A percentile compares a stretch with the other conserved stretches of the same genome.
These are phyloP conservation scores for Acrodontium crateriforme DNA, from an alignment of 2,329 filamentous ascomycete genomes.

Conservation along the genomic window DNA sequence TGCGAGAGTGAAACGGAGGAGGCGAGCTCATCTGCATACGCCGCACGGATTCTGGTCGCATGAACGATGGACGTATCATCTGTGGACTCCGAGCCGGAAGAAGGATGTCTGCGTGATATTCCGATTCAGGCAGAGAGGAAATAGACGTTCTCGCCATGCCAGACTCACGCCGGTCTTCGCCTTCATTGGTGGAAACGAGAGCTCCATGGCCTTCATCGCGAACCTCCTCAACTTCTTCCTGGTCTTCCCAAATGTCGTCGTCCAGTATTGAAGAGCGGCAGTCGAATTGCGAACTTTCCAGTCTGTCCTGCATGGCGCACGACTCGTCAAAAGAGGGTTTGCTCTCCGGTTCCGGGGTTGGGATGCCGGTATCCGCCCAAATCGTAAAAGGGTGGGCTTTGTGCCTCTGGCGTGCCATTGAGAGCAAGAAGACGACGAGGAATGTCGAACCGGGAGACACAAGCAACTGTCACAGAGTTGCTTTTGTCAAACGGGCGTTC, in stretches of 20 bases:
- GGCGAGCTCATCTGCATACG: slow-evolving; percentile 61
- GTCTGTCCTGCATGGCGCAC: not conserved
- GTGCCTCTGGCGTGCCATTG: too few species aligned
- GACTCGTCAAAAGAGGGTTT: slow-evolving; percentile 1
- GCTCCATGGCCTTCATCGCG: slow-evolving; percentile 1
- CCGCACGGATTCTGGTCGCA: slow-evolving; percentile 54
- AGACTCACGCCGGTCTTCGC: slow-evolving; percentile 12
- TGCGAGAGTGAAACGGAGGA: slow-evolving; percentile 38
- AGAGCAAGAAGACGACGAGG: too few species aligned
- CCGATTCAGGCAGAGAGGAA: slow-evolving; percentile 20
- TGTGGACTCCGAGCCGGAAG: slow-evolving; percentile 29
- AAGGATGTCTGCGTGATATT: slow-evolving; percentile 15
- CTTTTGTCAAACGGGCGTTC: too few species aligned
- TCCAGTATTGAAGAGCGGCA: too few species aligned
- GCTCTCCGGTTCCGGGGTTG: slow-evolving; percentile 4
- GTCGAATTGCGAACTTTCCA: not conserved
- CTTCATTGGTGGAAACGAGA: slow-evolving; percentile 5
- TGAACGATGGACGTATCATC: slow-evolving; percentile 49
- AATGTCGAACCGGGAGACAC: too few species aligned
- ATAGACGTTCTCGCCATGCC: slow-evolving; percentile 17
- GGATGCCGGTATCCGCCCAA: slow-evolving; percentile 7
- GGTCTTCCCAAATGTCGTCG: slow-evolving; percentile 1
- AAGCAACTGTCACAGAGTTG: too few species aligned
- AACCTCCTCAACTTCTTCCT: not conserved
- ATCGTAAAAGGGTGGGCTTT: slow-evolving; percentile 7